Percentiles rank a stretch among this genome's conserved stretches.
phyloP scores from a whole-genome alignment of 305 asterid genomes.

The Rubia balearica region DNA sequence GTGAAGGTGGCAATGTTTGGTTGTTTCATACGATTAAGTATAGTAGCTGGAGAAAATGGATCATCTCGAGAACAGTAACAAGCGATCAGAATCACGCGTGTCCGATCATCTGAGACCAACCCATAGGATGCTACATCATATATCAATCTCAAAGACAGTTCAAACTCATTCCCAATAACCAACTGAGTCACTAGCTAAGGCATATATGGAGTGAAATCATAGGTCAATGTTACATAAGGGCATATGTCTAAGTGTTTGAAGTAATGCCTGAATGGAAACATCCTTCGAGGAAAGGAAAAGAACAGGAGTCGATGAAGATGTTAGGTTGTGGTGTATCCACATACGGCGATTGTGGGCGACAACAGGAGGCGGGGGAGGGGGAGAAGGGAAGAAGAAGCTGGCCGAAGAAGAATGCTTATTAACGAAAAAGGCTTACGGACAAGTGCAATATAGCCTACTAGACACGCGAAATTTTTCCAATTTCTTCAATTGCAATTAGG shows the following conservation, averaged over 20 bases:
- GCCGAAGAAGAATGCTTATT: too few relatives aligned
- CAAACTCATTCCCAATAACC: constrained; percentile 39
- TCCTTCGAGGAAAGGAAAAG: background rate
- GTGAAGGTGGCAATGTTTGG: constrained; percentile 59
- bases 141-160: constrained; percentile 36
- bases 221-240: constrained; percentile 15
- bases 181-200: constrained; percentile 33
- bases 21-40: constrained; percentile 37
- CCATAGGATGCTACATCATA: constrained; percentile 23
- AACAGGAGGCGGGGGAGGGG: background rate
- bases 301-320: background rate
- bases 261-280: constrained; percentile 15
- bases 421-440: too few relatives aligned
- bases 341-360: background rate
- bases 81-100: constrained; percentile 38
- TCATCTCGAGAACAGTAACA: constrained; percentile 44
- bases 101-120: constrained; percentile 31
- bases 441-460: too few relatives aligned
- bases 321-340: background rate
- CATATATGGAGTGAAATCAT: constrained; percentile 28
- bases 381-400: background rate
- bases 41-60: constrained; percentile 32
- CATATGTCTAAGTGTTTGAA: constrained; percentile 13
- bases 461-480: too few relatives aligned
- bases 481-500: too few relatives aligned